Evolutionary conservation across 179 eudicot genomes (phyloP), one percentile per base, ranked within the genome.

Genomic region (Silene vulgaris): DNA sequence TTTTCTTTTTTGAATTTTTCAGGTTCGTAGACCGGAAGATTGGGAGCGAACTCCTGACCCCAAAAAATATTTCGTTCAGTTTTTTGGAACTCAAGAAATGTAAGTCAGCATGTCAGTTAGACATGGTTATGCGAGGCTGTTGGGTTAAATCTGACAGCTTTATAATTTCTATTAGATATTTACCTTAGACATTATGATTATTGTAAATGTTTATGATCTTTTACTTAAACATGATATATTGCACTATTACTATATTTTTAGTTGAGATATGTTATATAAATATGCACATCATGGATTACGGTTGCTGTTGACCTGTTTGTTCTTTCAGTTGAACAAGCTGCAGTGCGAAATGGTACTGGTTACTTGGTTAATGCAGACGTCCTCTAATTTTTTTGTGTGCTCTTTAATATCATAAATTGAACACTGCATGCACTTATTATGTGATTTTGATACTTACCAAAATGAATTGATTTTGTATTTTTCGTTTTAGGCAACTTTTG

Each of bases 61-160:
- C 35, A 92, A 85, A 85, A 95, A 95, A 82, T 89, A 86, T 78
- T 90, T 95, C 60, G 97, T 95, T 16, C 89, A 89, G 68, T 95
- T 95, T 79, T 95, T 88, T 77, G 99, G 99, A 71, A 95, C 99
- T 60, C 80, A 77, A 74, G 99, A 95, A 87, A 95, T 95, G 99
- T 95, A 87, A 90, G 99, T 85, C 50, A 43, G 40, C 73, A 66
- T 74, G 43, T 69, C 65, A 72, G 69, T 19, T 30, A 64, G 28
- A 11, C 60, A 62, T 77, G 71, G 74, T 75, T 52, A 21, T 35
- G 29, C 37, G 52, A 63, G 65, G 4, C 73, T 56, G 8, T 59
- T 70, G 56, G 77, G 65, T 69, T 80, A 40, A 61, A 68, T 73
- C 11, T 16, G 62, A 12, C 60, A 62, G 63, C 35, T 1, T 71